Conservation (phyloP, 495 filamentous ascomycete genomes). For the Pyrenopolyporus hunteri region DNA sequence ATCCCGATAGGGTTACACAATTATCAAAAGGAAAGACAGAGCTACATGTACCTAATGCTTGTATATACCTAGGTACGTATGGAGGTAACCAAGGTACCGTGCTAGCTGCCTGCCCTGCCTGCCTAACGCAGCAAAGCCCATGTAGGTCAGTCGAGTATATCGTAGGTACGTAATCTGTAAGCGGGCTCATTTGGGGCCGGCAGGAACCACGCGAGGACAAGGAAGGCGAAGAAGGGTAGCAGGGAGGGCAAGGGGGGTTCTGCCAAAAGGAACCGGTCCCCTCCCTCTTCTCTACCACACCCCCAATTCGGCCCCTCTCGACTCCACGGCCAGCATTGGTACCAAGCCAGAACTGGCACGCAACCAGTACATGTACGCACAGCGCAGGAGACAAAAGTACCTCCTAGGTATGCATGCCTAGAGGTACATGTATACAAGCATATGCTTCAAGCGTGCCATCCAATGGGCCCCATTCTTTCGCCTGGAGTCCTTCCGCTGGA, state of each 20-base stretch:
- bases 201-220: slow-evolving; percentile 34
- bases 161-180: slow-evolving; percentile 29
- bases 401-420: no score
- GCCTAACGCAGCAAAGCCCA: no score
- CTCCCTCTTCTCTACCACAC: not conserved
- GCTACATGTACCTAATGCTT: no score
- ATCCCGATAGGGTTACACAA: not conserved
- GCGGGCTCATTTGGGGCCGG: slow-evolving; percentile 16
- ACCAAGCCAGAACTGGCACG: slow-evolving; percentile 10
- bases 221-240: slow-evolving; percentile 12
- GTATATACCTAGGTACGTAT: not conserved
- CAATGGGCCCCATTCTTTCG: slow-evolving; percentile 32
- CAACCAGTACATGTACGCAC: slow-evolving; percentile 15
- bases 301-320: slow-evolving; percentile 22
- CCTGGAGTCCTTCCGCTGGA: slow-evolving; percentile 14
- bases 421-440: slow-evolving; percentile 19
- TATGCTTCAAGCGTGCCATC: not conserved
- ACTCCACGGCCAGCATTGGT: slow-evolving; percentile 3
- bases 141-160: no score
- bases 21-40: slow-evolving; percentile 13
- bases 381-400: no score
- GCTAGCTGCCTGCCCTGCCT: no score
- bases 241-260: slow-evolving; percentile 4
- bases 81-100: no score
- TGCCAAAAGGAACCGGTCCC: slow-evolving; percentile 7